Base-by-base conservation (phyloP, 345 rosid species). In the Acer campestre region DNA sequence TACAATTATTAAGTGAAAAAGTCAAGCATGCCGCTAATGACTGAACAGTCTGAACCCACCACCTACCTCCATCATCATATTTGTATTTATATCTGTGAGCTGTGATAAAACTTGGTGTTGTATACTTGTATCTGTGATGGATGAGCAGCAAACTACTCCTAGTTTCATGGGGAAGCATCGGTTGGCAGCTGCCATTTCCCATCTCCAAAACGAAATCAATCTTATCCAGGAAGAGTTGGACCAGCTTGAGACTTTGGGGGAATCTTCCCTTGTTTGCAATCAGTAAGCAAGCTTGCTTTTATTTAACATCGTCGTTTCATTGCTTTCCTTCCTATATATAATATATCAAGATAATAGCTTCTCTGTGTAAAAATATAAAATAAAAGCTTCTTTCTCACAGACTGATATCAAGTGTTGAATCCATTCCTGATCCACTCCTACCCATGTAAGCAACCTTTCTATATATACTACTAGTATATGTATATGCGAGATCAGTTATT, bases 151-250 rank as follows among this genome's bases (percentile, higher is more conserved):
- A n/a, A 10, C 46, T 16, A 23, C 70, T 67, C 61, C 76, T 12
- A 7, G 53, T 61, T 85, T 75, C 71, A 20, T 82, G 3, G 84
- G 87, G 3, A 85, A 74, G 83, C 90, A 88, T 77, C 68, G 85
- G 44, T 29, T 85, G 65, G 79, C 82, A 2, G 90, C 88, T 7
- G 78, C 86, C 77, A 68, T 87, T 51, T 6, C 84, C 40, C 55
- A 69, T 44, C 86, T 85, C 46, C 80, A 85, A 3, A 79, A 68
- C 75, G 82, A 88, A 73, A 85, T 84, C 80, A 79, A 73, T 29
- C 25, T 73, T 67, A 58, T 80, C 62, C 83, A 88, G 88, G 84
- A 84, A 76, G 89, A 88, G 77, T 77, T 88, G 79, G 81, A 84
- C 31, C 75, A 75, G 70, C 88, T 88, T 10, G 85, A 88, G 16